These are phyloP conservation scores for Proteromonas lacertae DNA, from an alignment of 352 stramenopile genomes.

Conservation along the genomic window DNA sequence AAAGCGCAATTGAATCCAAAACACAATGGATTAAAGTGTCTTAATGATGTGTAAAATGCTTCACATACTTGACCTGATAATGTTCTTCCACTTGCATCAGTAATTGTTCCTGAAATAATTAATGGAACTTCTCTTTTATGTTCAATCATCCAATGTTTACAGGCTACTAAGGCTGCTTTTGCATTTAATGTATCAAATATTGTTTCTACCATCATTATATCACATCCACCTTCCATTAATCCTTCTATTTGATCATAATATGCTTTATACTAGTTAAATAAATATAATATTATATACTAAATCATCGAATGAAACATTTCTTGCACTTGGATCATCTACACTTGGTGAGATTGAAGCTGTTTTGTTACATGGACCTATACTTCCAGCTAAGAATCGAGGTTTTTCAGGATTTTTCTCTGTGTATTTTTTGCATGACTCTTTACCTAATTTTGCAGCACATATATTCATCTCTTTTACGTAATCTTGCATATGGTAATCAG, in stretches of 20 bases:
- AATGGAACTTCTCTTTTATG: constrained; percentile 45
- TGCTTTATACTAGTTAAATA: too few relatives aligned
- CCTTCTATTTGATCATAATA: constrained; percentile 74
- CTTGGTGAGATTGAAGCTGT: constrained; percentile 74
- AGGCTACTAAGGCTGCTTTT: constrained; percentile 68
- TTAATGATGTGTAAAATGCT: constrained; percentile 72
- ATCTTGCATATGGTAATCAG: constrained; percentile 78
- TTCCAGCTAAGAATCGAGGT: constrained; percentile 67
- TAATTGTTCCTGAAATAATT: constrained; percentile 76
- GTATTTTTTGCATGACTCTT: constrained; percentile 62
- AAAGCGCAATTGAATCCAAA: constrained; percentile 82
- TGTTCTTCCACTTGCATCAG: constrained; percentile 74
- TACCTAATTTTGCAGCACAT: constrained; percentile 42
- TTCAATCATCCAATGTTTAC: constrained; percentile 59
- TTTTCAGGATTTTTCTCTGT: constrained; percentile 47
- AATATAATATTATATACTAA: too few relatives aligned
- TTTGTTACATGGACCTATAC: constrained; percentile 72
- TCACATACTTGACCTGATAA: constrained; percentile 77
- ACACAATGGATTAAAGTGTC: constrained; percentile 74
- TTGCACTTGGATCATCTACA: constrained; percentile 52
- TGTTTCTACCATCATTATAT: constrained; percentile 82
- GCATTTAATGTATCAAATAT: constrained; percentile 91
- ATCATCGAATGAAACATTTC: constrained; percentile 85
- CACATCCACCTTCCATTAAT: constrained; percentile 60
- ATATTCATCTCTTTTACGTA: constrained; percentile 80